Percentiles rank a stretch among this genome's conserved stretches.
phyloP scores from a whole-genome alignment of 1,139 yeast species.

The Lodderomyces orthopsilosis region DNA sequence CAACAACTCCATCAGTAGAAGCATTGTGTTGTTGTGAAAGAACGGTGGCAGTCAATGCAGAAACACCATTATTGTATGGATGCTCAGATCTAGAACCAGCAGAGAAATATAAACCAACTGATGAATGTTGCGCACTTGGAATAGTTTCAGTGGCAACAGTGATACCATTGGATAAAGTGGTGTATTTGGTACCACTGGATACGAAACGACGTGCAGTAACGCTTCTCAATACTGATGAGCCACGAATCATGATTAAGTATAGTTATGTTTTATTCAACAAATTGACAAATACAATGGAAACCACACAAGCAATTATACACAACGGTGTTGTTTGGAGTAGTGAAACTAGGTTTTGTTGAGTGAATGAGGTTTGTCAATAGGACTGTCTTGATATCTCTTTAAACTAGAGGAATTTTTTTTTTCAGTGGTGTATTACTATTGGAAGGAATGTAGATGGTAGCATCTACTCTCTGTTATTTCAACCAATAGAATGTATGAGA shows the following conservation, averaged over 20 bases:
- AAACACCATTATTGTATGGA: constrained; percentile 75
- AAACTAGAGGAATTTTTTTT: not conserved
- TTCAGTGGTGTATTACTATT: not conserved
- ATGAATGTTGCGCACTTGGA: constrained; percentile 52
- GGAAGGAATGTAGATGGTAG: not conserved
- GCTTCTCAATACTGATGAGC: constrained; percentile 29
- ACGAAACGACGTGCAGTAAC: constrained; percentile 49
- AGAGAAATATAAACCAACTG: constrained; percentile 67
- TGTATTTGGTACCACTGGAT: constrained; percentile 58
- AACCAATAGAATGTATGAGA: constrained; percentile 2
- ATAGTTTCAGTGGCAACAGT: constrained; percentile 68
- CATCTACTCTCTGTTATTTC: not conserved
- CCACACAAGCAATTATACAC: not conserved
- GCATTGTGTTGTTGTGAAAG: constrained; percentile 28
- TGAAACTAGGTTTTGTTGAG: not conserved
- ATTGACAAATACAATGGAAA: not conserved
- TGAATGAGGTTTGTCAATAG: not conserved
- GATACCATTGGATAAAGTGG: constrained; percentile 70
- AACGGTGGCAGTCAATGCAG: constrained; percentile 58
- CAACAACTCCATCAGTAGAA: constrained; percentile 44
- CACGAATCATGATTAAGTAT: constrained; percentile 33
- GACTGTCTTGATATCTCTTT: not conserved
- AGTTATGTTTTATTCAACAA: not conserved
- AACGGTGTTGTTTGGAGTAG: not conserved
- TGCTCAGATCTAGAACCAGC: constrained; percentile 81